Base-by-base conservation (phyloP, 495 filamentous ascomycete species). In the Daldinia grandis region DNA sequence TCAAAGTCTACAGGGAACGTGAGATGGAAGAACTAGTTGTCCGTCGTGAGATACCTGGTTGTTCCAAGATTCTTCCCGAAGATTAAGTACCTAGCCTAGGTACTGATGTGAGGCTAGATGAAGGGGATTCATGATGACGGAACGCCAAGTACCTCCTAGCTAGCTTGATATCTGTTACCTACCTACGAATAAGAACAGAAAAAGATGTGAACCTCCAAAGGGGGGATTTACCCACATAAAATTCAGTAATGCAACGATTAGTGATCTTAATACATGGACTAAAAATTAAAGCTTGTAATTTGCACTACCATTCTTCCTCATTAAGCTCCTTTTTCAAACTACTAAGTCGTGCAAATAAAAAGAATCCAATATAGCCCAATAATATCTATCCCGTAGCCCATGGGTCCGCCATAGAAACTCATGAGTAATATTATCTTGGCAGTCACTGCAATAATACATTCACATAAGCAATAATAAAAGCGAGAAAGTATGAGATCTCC, bases 401-500 rank as follows among this genome's bases (percentile, higher is more conserved):
- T 12, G 12, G 10, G 31, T 10, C 33, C 14, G 8, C 5, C 17
- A 8, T 8, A 9, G 21, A 47, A 9, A 15, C n/a, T n/a, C n/a
- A n/a, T n/a, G 19, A 42, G 5, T 1, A 19, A 15, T 10, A 21
- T 10, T 47, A 19, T 24, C 2, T 17, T 8, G 4, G n/a, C 19
- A 47, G n/a, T 47, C 19, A 47, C n/a, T 47, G 3, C 3, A 19
- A 47, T 47, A 0, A 47, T 47, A 0, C 33, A 51, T 51, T 51
- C 49, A 51, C 49, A 25, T 24, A 15, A n/a, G 4, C 3, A 51
- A 28, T 15, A 15, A 51, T 0, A 50, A n/a, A 9, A 50, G 17
- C 58, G 0, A 21, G 35, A 37, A 57, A 15, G 8, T 2, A 33
- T 56, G 59, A 72, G 69, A 72, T 72, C 64, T 72, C 59, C 53